Evolutionary conservation across 371 early-diverging fungal genomes (phyloP).

Genomic region (Syncephalis plumigaleata): DNA sequence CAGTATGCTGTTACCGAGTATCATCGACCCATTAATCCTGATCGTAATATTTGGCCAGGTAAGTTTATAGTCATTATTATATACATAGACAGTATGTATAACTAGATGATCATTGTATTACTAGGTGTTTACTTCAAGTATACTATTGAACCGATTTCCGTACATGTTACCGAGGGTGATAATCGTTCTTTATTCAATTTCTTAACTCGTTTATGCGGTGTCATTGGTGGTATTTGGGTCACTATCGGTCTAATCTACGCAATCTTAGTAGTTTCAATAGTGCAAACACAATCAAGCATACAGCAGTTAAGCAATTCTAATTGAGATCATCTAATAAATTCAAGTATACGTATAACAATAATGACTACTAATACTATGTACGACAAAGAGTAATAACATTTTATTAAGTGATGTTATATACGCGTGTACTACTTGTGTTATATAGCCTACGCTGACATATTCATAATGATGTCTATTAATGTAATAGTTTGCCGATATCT

Average conservation of each 20-base stretch:
- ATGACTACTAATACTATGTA: too few relatives aligned
- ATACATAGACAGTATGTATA: background rate
- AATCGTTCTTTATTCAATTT: slow-evolving; percentile 45
- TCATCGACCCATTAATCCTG: slow-evolving; percentile 5
- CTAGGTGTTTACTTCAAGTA: slow-evolving; percentile 82
- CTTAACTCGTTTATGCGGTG: slow-evolving; percentile 69
- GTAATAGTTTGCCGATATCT: too few relatives aligned
- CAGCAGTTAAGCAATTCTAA: too few relatives aligned
- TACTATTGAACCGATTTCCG: slow-evolving; percentile 74
- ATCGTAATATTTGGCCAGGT: slow-evolving; percentile 8
- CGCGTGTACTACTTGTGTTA: too few relatives aligned
- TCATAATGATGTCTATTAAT: too few relatives aligned
- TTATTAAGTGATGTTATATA: too few relatives aligned
- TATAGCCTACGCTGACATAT: background rate
- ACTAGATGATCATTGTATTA: slow-evolving; percentile 3
- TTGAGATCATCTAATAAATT: too few relatives aligned
- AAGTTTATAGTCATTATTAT: slow-evolving; percentile 14
- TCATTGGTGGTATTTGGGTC: slow-evolving; percentile 68
- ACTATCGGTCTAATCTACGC: slow-evolving; percentile 32
- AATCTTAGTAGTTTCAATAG: slow-evolving; percentile 4
- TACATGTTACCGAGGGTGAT: slow-evolving; percentile 45
- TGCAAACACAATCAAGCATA: too few relatives aligned
- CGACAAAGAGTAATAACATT: too few relatives aligned
- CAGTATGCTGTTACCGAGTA: slow-evolving; percentile 87
- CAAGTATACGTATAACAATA: too few relatives aligned